Percentiles rank a stretch among this genome's conserved stretches.
phyloP scores from a whole-genome alignment of 176 grass and related monocot species.

The Calamus simplicifolius region DNA sequence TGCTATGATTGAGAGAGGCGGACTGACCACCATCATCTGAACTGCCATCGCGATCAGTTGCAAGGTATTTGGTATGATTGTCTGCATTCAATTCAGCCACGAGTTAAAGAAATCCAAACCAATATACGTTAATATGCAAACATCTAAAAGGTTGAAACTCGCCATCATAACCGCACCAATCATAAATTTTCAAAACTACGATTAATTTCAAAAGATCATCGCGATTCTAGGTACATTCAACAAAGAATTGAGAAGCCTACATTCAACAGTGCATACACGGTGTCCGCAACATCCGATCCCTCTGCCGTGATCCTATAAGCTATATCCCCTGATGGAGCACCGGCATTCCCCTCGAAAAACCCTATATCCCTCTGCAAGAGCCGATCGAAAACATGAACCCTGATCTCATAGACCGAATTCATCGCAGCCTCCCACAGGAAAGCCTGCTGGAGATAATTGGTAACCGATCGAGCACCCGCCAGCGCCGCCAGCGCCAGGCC shows the following conservation, averaged over 20 bases:
- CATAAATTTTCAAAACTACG: not conserved
- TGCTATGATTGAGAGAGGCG: slow-evolving; percentile 41
- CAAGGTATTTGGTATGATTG: slow-evolving; percentile 53
- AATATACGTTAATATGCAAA: no score
- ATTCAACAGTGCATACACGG: slow-evolving; percentile 55
- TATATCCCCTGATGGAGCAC: slow-evolving; percentile 45
- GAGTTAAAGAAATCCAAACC: no score
- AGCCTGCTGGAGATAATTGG: slow-evolving; percentile 49
- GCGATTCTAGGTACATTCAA: no score
- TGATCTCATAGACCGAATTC: slow-evolving; percentile 30
- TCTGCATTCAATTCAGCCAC: slow-evolving; percentile 26
- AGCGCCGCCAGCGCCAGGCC: slow-evolving; percentile 23
- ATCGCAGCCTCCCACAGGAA: slow-evolving; percentile 64
- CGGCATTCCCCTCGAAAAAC: slow-evolving; percentile 55
- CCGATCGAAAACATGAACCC: slow-evolving; percentile 53
- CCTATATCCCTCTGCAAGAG: slow-evolving; percentile 46
- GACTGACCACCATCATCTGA: slow-evolving; percentile 65
- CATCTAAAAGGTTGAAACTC: no score
- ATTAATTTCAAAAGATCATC: not conserved
- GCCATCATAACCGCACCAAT: no score
- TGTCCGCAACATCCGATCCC: slow-evolving; percentile 60
- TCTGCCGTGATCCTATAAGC: slow-evolving; percentile 57
- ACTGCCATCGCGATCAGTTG: slow-evolving; percentile 56
- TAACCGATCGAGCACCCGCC: slow-evolving; percentile 24
- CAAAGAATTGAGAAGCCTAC: slow-evolving; percentile 23